These are phyloP conservation scores for Apophysomyces elegans DNA, from an alignment of 371 early-diverging fungal species.

Conservation along the genomic window DNA sequence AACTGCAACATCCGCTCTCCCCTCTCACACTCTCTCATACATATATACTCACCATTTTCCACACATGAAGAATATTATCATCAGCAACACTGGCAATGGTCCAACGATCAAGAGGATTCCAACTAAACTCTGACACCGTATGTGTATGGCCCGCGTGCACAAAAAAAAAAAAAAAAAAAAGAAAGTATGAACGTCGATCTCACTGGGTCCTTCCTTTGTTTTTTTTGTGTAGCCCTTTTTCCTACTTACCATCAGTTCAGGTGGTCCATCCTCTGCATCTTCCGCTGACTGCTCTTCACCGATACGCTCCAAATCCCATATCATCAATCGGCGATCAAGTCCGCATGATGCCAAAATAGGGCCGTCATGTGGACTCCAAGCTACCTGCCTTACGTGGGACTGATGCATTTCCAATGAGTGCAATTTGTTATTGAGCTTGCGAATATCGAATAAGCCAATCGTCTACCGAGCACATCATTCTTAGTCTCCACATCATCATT, in stretches of 20 bases:
- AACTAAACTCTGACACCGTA: constrained; percentile 94
- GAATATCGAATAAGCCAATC: constrained; percentile 96
- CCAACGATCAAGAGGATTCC: constrained; percentile 97
- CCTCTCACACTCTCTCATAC: neutral
- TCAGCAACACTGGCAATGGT: constrained; percentile 94
- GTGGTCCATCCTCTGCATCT: constrained; percentile 98
- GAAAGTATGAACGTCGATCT: neutral
- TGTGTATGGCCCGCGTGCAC: constrained; percentile 99
- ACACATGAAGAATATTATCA: constrained; percentile 97
- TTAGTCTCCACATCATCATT: neutral
- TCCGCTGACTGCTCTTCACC: constrained; percentile 96
- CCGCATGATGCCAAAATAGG: constrained; percentile 92
- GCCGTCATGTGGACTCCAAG: constrained; percentile 95
- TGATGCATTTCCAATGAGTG: constrained; percentile 91
- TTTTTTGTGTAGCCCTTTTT: neutral
- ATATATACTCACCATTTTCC: constrained; percentile 90
- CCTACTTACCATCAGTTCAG: constrained; percentile 86
- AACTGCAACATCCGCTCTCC: neutral
- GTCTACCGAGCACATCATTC: constrained; percentile 49
- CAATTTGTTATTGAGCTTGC: constrained; percentile 82
- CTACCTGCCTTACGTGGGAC: constrained; percentile 90
- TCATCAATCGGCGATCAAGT: constrained; percentile 90
- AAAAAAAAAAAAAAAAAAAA: constrained; percentile 63
- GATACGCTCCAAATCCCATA: constrained; percentile 96
- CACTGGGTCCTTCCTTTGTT: constrained; percentile 5